phyloP scores from a whole-genome alignment of 2,329 filamentous ascomycete genomes.

The Juglanconis juglandina region DNA sequence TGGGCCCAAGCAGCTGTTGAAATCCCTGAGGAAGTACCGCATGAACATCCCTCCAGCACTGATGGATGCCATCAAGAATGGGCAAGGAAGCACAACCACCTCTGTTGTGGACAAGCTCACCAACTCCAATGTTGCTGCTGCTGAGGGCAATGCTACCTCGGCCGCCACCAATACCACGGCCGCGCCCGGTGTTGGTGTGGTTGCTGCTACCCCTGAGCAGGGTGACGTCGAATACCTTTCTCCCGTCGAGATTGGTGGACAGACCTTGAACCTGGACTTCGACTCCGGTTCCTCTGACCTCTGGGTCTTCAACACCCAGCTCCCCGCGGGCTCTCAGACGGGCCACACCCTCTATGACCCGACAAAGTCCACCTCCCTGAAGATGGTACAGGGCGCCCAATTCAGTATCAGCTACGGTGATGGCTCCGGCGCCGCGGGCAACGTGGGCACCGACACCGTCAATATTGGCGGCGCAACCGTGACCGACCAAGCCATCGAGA shows the following conservation, averaged over 20 bases:
- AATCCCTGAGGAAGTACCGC: slow-evolving; percentile 66
- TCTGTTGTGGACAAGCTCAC: slow-evolving; percentile 15
- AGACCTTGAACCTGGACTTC: slow-evolving; percentile 67
- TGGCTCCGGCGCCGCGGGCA: slow-evolving; percentile 58
- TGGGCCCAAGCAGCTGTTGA: slow-evolving; percentile 60
- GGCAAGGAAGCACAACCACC: slow-evolving; percentile 20
- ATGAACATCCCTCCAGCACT: slow-evolving; percentile 46
- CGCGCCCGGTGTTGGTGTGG: slow-evolving; percentile 48
- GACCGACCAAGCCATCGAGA: slow-evolving; percentile 61
- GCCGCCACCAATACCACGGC: slow-evolving; percentile 19
- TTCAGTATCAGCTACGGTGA: slow-evolving; percentile 71
- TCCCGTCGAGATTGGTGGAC: slow-evolving; percentile 66
- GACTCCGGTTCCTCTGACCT: slow-evolving; percentile 74
- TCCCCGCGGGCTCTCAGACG: slow-evolving; percentile 40
- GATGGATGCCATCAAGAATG: slow-evolving; percentile 33
- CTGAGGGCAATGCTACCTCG: slow-evolving; percentile 30
- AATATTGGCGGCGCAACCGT: slow-evolving; percentile 64
- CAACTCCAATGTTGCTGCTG: slow-evolving; percentile 7
- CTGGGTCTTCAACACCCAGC: slow-evolving; percentile 67
- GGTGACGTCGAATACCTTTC: slow-evolving; percentile 69
- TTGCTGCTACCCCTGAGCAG: slow-evolving; percentile 60
- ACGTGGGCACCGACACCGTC: slow-evolving; percentile 66
- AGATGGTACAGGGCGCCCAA: slow-evolving; percentile 38
- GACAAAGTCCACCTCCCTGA: slow-evolving; percentile 32
- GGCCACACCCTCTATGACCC: slow-evolving; percentile 47